Conservation (phyloP, 768 basidiomycete species). For the Galerina sulciceps region DNA sequence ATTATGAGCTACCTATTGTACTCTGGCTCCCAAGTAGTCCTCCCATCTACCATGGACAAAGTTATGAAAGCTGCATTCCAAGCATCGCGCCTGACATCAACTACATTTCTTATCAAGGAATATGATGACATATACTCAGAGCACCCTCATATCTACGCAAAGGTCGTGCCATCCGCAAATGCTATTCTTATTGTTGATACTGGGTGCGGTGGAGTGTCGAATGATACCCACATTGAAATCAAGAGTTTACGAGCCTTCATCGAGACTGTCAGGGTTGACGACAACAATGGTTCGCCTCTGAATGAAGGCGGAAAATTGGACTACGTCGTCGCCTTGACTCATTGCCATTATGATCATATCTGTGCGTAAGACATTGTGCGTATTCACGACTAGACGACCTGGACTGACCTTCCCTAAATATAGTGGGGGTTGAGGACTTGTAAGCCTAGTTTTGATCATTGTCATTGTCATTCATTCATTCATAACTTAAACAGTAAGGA, state of each 20-base stretch:
- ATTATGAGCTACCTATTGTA: slow-evolving; percentile 18
- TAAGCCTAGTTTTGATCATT: slow-evolving; percentile 22
- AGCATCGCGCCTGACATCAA: slow-evolving; percentile 32
- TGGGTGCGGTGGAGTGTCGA: slow-evolving; percentile 55
- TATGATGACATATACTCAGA: slow-evolving; percentile 55
- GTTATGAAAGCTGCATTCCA: slow-evolving; percentile 28
- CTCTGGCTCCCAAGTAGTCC: slow-evolving; percentile 13
- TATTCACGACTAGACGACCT: not conserved
- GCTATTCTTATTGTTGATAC: slow-evolving; percentile 57
- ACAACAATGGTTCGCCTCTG: slow-evolving; percentile 46
- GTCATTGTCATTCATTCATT: not conserved
- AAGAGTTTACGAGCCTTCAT: slow-evolving; percentile 50
- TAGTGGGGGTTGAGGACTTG: slow-evolving; percentile 58
- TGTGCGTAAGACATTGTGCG: slow-evolving; percentile 36
- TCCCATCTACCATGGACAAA: slow-evolving; percentile 1
- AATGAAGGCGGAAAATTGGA: slow-evolving; percentile 44
- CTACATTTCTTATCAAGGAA: slow-evolving; percentile 49
- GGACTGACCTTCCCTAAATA: not conserved
- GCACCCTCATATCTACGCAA: slow-evolving; percentile 59
- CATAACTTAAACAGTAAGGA: slow-evolving; percentile 32
- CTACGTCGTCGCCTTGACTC: slow-evolving; percentile 54
- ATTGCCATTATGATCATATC: slow-evolving; percentile 66
- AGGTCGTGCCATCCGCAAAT: slow-evolving; percentile 38
- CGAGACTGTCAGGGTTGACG: slow-evolving; percentile 45
- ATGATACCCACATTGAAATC: slow-evolving; percentile 37